Evolutionary conservation across 768 basidiomycete species (phyloP).

Genomic region (Trametes maxima): DNA sequence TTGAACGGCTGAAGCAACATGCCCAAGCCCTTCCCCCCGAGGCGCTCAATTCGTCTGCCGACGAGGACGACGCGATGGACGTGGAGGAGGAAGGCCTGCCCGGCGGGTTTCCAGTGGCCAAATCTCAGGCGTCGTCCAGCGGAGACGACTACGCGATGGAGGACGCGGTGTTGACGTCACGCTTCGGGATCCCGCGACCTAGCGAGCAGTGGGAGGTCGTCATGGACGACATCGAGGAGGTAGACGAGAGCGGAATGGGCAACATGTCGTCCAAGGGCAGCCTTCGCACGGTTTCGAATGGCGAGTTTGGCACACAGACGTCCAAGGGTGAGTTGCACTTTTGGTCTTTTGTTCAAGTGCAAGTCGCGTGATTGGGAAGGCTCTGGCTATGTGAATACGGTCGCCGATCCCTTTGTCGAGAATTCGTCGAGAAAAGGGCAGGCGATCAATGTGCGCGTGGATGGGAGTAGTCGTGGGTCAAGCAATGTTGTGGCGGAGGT

Average conservation of each 20-base stretch:
- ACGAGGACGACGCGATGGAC: slow-evolving; percentile 31
- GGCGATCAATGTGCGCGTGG: too few species aligned
- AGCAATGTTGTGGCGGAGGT: too few species aligned
- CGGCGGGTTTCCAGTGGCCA: neutral
- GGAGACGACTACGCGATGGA: slow-evolving; percentile 18
- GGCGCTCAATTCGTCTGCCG: slow-evolving; percentile 38
- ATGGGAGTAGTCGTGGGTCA: too few species aligned
- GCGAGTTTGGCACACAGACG: slow-evolving; percentile 75
- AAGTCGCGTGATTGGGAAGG: neutral
- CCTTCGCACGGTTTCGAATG: slow-evolving; percentile 37
- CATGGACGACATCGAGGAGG: slow-evolving; percentile 80
- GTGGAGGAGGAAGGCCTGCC: slow-evolving; percentile 22
- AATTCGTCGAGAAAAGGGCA: too few species aligned
- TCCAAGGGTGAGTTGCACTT: slow-evolving; percentile 56
- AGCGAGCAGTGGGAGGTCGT: slow-evolving; percentile 86
- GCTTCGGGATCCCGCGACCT: slow-evolving; percentile 48
- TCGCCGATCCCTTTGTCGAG: too few species aligned
- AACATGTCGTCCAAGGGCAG: slow-evolving; percentile 53
- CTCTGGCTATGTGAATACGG: neutral
- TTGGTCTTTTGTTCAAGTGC: neutral
- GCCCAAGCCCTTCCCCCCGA: slow-evolving; percentile 64
- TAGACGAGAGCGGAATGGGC: slow-evolving; percentile 55
- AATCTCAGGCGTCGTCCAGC: slow-evolving; percentile 7
- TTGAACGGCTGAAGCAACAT: slow-evolving; percentile 68
- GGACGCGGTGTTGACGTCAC: slow-evolving; percentile 16